Conservation (phyloP, 1,284 basidiomycete species). For the Puccinia hordei region DNA sequence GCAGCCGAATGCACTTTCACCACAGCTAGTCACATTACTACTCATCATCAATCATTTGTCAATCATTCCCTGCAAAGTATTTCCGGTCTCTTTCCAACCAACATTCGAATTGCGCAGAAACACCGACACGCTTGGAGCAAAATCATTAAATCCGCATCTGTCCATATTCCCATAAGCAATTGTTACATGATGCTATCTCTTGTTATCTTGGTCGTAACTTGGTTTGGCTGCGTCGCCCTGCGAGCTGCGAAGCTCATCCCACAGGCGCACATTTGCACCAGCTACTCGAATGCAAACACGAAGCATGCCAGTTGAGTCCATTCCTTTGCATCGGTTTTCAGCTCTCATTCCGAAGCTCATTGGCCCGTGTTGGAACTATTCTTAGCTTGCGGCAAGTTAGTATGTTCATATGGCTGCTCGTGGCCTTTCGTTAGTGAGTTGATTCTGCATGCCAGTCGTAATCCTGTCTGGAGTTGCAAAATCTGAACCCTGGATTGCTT, state of each 20-base stretch:
- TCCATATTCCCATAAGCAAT: too few species aligned
- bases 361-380: not conserved
- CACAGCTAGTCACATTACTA: too few species aligned
- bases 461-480: not conserved
- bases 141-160: too few species aligned
- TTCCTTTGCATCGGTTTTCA: not conserved
- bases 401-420: not conserved
- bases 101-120: too few species aligned
- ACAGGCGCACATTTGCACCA: not conserved
- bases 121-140: too few species aligned
- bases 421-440: slow-evolving; percentile 4
- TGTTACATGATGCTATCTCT: not conserved
- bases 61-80: too few species aligned
- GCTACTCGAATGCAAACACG: not conserved
- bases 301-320: not conserved
- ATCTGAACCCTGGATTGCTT: not conserved
- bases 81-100: too few species aligned
- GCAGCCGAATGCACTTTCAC: too few species aligned
- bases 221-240: not conserved
- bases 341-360: not conserved
- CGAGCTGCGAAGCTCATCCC: not conserved
- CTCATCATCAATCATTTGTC: too few species aligned
- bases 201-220: not conserved
- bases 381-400: not conserved
- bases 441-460: not conserved